Evolutionary conservation across 129 eudicot species (phyloP).

Genomic region (Ambrosia artemisiifolia): DNA sequence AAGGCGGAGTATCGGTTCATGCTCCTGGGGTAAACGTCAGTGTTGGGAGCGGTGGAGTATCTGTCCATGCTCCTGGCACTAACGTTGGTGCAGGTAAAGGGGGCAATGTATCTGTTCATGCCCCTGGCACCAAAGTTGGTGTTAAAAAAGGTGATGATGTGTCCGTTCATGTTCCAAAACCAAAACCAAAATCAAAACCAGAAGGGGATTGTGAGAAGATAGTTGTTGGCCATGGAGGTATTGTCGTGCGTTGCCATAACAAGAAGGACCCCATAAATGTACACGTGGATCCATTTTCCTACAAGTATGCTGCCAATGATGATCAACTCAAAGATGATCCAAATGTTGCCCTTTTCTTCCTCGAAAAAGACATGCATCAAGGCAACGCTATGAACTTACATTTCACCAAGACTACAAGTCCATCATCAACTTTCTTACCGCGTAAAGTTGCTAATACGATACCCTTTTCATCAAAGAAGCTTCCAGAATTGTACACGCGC

Average conservation of each 20-base stretch:
- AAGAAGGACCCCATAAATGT: conserved; percentile 36
- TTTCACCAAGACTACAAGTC: conserved; percentile 29
- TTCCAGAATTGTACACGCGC: conserved; percentile 31
- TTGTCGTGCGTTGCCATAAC: conserved; percentile 32
- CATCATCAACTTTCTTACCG: conserved; percentile 44
- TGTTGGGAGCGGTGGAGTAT: conserved; percentile 24
- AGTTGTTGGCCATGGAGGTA: conserved; percentile 45
- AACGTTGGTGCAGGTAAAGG: conserved; percentile 37
- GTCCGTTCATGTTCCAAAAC: conserved; percentile 24
- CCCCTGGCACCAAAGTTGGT: conserved; percentile 31
- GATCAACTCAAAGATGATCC: conserved; percentile 62
- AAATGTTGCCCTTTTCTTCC: conserved; percentile 55
- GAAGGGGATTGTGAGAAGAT: conserved; percentile 29
- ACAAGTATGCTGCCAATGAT: conserved; percentile 51
- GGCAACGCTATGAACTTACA: conserved; percentile 43
- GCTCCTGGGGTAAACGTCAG: conserved; percentile 34
- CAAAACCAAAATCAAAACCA: neutral
- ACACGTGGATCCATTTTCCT: conserved; percentile 37
- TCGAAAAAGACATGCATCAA: conserved; percentile 28
- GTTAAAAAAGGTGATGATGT: conserved; percentile 25
- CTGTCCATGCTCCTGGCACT: conserved; percentile 27
- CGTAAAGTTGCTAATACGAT: conserved; percentile 40
- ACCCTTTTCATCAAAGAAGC: conserved; percentile 52
- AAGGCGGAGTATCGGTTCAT: conserved; percentile 31
- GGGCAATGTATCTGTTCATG: conserved; percentile 22